Evolutionary conservation across 805 yeast species (phyloP), one percentile per base, ranked within the genome.

Genomic region (Starmerella etchellsii): DNA sequence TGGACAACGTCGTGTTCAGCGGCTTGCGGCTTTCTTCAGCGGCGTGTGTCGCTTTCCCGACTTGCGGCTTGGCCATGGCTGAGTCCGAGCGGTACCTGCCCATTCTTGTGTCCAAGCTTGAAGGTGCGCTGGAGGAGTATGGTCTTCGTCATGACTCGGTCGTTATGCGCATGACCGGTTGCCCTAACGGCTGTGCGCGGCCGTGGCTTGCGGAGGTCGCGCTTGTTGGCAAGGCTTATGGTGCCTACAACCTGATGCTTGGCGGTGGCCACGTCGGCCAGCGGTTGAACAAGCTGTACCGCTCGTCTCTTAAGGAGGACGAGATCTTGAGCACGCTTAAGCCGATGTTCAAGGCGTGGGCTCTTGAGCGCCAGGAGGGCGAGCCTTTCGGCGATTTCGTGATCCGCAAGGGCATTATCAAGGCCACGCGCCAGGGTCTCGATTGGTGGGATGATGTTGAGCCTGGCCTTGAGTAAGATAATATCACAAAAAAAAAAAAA

Each of bases 11-110:
- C 38, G 71, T 76, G 50, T 81, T 77, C 63, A 77, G 93, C 41
- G 93, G 81, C 3, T 68, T 88, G 56, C 76, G 97, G 61, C 70
- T 84, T 43, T 79, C 94, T 9, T 83, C 95, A 7, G 85, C 94
- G 21, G 94, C 97, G 0, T 88, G 97, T 73, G 97, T 88, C 44
- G 96, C 95, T 2, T 78, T 88, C 73, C 97, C 97, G 52, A 88
- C 97, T 1, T 88, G 97, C 74, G 97, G 97, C 52, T 73, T 88
- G 57, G 97, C 97, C 16, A 85, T 88, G 96, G 97, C 97, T 26
- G 97, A 88, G 66, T 80, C 94, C 41, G 97, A 88, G 67, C 77
- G 97, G 59, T 79, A 78, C 59, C 69, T 88, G 54, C 97, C 97
- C 8, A 78, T 70, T 37, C 70, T 88, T 54, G 73, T 88, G 51